Conservation (phyloP, 176 grass and related monocot species). For the Musa beccarii region DNA sequence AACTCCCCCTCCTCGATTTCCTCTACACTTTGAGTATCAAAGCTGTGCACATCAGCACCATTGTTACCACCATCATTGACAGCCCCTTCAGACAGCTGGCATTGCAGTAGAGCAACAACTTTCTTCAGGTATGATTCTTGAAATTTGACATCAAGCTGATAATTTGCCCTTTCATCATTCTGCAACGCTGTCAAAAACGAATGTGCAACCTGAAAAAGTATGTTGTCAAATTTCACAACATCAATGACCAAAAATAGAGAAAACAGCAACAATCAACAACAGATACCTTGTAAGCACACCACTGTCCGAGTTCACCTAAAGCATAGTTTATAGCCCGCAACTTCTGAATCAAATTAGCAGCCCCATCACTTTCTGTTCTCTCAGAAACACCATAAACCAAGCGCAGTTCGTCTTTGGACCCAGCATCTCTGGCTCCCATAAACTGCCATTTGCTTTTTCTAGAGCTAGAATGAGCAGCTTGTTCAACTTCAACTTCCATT, state of each 20-base stretch:
- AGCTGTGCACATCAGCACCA: constrained; percentile 36
- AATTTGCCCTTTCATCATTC: constrained; percentile 94
- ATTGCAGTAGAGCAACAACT: constrained; percentile 73
- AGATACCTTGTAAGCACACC: constrained; percentile 91
- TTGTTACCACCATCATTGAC: constrained; percentile 31
- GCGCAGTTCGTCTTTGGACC: constrained; percentile 83
- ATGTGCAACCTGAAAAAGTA: constrained; percentile 55
- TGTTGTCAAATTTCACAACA: background rate
- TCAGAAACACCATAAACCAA: constrained; percentile 99
- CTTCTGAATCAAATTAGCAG: constrained; percentile 98
- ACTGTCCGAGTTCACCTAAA: constrained; percentile 94
- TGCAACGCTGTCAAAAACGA: constrained; percentile 94
- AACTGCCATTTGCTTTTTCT: constrained; percentile 98
- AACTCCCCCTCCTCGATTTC: constrained; percentile 97
- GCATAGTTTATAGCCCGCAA: constrained; percentile 93
- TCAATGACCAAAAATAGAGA: background rate
- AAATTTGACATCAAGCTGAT: constrained; percentile 96
- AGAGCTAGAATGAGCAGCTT: constrained; percentile 75
- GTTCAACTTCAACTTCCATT: constrained; percentile 79
- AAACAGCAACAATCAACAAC: background rate
- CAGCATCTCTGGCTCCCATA: constrained; percentile 98
- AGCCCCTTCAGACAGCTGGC: constrained; percentile 86
- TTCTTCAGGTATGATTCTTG: constrained; percentile 93
- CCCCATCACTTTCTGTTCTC: constrained; percentile 98
- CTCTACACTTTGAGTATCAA: constrained; percentile 35